A percentile compares a stretch with the other conserved stretches of the same genome.
phyloP scores from a whole-genome alignment of 768 basidiomycete genomes.

The Lyophyllum shimeji region DNA sequence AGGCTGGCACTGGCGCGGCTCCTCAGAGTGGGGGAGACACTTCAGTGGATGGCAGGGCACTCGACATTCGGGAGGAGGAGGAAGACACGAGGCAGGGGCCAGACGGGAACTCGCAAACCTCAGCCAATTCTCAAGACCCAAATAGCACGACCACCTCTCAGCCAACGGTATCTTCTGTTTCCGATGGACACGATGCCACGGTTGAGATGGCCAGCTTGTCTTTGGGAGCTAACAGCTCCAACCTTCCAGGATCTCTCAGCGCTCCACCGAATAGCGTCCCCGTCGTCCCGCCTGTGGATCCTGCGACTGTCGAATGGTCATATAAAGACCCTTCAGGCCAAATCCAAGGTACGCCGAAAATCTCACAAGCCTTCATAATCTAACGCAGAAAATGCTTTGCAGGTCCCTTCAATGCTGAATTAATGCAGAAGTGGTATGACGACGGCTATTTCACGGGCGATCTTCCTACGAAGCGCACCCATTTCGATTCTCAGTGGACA shows the following conservation, averaged over 20 bases:
- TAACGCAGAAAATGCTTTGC: constrained; percentile 7
- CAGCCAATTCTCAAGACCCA: constrained; percentile 1
- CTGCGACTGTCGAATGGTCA: constrained; percentile 76
- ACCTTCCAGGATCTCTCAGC: constrained; percentile 13
- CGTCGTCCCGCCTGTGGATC: constrained; percentile 51
- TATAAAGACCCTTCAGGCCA: constrained; percentile 93
- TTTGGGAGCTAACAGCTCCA: constrained; percentile 15
- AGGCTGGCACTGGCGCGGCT: constrained; percentile 33
- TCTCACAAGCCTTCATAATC: constrained; percentile 1
- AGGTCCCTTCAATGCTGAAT: constrained; percentile 88
- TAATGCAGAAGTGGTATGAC: constrained; percentile 95
- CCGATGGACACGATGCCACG: constrained; percentile 1
- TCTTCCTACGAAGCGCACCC: constrained; percentile 81
- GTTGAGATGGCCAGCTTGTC: constrained; percentile 16
- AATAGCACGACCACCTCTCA: background rate
- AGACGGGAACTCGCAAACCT: constrained; percentile 1
- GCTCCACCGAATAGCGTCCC: constrained; percentile 23
- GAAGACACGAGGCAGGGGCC: constrained; percentile 35
- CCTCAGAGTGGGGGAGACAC: constrained; percentile 41
- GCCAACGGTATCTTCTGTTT: background rate
- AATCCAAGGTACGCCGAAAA: constrained; percentile 67
- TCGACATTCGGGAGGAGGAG: constrained; percentile 62
- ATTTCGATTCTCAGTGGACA: constrained; percentile 66
- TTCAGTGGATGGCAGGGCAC: constrained; percentile 37
- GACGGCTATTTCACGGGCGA: constrained; percentile 86